Evolutionary conservation across 306 rosid genomes (phyloP), one percentile per base, ranked within the genome.

Genomic region (Gleditsia sinensis): DNA sequence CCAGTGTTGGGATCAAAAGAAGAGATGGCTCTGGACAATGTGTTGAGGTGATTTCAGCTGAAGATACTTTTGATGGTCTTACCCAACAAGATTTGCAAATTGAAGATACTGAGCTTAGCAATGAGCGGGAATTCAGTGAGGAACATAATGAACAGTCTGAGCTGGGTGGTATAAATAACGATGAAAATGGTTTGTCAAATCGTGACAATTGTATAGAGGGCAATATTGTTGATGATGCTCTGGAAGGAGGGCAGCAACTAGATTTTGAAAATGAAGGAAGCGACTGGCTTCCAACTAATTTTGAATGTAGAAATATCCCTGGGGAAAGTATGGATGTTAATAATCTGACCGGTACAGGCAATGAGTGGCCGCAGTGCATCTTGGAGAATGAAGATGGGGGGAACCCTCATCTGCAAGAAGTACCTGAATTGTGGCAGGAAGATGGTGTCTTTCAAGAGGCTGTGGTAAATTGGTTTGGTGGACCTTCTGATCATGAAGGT

Each of bases 391-490:
- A 78, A 71, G 84, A 80, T 63, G 66, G 75, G 73, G 96, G 81
- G 71, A 79, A 84, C 34, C 65, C 84, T 78, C 89, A 32, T 57
- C 61, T 84, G 45, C 85, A 85, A 84, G 93, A 78, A 65, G 77
- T 73, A 58, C 76, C 83, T 84, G 97, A 82, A 77, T 83, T 69
- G 45, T 83, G 91, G 91, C 87, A 86, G 2, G 95, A 85, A 71
- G 89, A 83, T 80, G 83, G 78, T 66, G 80, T 84, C 78, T 87
- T 87, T 81, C 90, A 86, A 62, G 97, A 87, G 80, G 89, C 91
- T n/a, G 89, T 86, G 67, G 90, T 89, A 46, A 86, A 81, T 86
- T 94, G 94, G 94, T 85, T 89, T 72, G 93, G 87, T 67, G 90
- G 67, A 73, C 85, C 90, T 69, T 84, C 95, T 42, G 81, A 86